Evolutionary conservation across 192 early-diverging fungal species (phyloP).

Genomic region (Gigaspora rosea): DNA sequence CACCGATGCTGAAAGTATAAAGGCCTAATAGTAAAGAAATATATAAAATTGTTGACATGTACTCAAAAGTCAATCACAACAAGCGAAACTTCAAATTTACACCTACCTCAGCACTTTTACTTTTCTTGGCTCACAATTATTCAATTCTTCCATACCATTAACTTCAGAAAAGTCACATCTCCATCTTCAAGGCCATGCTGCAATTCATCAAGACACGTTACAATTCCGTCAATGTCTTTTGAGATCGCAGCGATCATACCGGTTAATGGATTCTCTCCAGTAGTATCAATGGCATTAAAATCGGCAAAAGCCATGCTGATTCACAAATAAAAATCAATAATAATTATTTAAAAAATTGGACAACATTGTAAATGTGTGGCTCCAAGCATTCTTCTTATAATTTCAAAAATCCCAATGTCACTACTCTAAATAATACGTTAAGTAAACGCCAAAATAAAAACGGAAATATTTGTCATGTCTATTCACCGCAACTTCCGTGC

Average conservation of each 20-base stretch:
- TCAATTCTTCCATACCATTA: constrained; percentile 89
- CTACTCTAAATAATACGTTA: too few relatives aligned
- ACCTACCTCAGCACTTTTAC: constrained; percentile 76
- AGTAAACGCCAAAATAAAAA: too few relatives aligned
- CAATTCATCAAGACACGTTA: constrained; percentile 94
- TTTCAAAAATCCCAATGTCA: too few relatives aligned
- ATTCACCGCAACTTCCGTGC: too few relatives aligned
- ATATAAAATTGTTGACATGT: background rate
- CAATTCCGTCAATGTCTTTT: constrained; percentile 77
- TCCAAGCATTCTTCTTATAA: too few relatives aligned
- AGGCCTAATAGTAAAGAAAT: constrained; percentile 54
- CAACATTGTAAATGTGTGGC: background rate
- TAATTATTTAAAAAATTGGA: background rate
- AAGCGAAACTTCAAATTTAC: background rate
- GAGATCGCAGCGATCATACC: constrained; percentile 91
- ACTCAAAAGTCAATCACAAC: background rate
- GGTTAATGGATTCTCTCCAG: constrained; percentile 87
- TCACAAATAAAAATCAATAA: background rate
- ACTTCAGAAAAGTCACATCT: constrained; percentile 95
- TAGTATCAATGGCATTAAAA: constrained; percentile 85
- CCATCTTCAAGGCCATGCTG: constrained; percentile 98
- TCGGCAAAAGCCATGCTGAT: constrained; percentile 85
- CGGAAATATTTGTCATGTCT: too few relatives aligned
- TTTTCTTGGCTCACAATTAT: constrained; percentile 74
- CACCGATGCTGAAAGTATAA: constrained; percentile 97